Evolutionary conservation across 345 rosid genomes (phyloP), one percentile per base, ranked within the genome.

Genomic region (Cardamine occulta): DNA sequence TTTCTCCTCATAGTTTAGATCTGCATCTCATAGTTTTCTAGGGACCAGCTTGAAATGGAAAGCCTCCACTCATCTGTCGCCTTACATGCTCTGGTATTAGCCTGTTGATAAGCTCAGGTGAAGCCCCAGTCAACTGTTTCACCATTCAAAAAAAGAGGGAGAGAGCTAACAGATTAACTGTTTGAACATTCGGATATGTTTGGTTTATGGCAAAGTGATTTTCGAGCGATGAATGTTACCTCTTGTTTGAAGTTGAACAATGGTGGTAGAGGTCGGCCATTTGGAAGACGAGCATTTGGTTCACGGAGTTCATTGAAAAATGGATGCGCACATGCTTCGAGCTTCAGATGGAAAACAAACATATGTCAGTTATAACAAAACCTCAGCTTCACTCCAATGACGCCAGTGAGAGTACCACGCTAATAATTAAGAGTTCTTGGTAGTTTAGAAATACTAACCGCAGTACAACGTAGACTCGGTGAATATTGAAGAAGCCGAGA

Each of bases 261-360:
- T 0, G 82, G 84, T 37, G 94, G 97, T 48, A 91, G 76, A 1
- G 89, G 83, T 3, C 88, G 88, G 45, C 91, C 88, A 78, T 82
- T 91, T 61, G 94, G 87, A 64, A 91, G 90, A 63, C 89, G 92
- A 19, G 87, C 86, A 79, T 87, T 87, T 31, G 92, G 92, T 59
- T 86, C 91, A 8, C 94, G 89, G 55, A 91, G 94, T 80, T 91
- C 97, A 68, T 89, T 86, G 78, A 89, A 91, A 84, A 91, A 91
- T 18, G 97, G 86, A 84, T 91, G 97, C 0, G 88, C 84, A 57
- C 88, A 85, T 45, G 94, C 97, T 82, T 91, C 97, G 4, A 91
- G 86, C 97, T 91, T 84, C 64, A 79, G 55, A 34, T 40, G 47
- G 17, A 40, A 68, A 14, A 47, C 52, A 19, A 31, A 74, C 42